phyloP scores from a whole-genome alignment of 208 protist genomes.

The Acanthamoeba lenticulata region DNA sequence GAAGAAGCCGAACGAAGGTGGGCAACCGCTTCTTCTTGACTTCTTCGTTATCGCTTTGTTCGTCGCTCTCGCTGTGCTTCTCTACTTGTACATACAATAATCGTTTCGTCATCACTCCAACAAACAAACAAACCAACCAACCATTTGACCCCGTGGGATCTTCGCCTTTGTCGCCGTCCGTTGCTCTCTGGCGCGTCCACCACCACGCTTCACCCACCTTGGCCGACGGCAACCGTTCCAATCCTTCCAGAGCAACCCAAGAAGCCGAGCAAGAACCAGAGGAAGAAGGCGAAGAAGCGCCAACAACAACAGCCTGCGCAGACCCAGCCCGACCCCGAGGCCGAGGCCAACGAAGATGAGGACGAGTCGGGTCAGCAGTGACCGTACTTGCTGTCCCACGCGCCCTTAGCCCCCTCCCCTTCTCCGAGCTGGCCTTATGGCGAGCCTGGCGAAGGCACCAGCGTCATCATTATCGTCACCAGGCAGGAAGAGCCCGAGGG shows the following conservation, averaged over 20 bases:
- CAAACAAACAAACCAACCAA: neutral
- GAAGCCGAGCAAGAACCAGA: constrained; percentile 50
- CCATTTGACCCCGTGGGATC: neutral
- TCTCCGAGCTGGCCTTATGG: too few relatives aligned
- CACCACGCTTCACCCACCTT: neutral
- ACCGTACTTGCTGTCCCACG: neutral
- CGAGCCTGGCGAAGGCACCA: too few relatives aligned
- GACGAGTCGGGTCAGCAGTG: neutral
- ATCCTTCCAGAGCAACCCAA: neutral
- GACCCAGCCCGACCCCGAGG: neutral
- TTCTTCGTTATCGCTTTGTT: neutral
- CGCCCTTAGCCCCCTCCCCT: too few relatives aligned
- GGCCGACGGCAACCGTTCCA: neutral
- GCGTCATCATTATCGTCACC: too few relatives aligned
- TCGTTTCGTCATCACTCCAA: too few relatives aligned
- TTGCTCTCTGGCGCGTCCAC: neutral
- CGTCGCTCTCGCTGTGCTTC: neutral
- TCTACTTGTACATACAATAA: constrained; percentile 50
- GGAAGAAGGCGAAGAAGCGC: neutral
- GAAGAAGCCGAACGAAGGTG: neutral
- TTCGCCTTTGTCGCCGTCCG: neutral
- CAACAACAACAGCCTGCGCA: neutral
- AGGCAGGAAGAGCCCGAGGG: too few relatives aligned
- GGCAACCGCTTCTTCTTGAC: constrained; percentile 26
- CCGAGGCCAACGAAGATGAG: neutral